Evolutionary conservation across 306 rosid species (phyloP).

Genomic region (Begonia peltatifolia): DNA sequence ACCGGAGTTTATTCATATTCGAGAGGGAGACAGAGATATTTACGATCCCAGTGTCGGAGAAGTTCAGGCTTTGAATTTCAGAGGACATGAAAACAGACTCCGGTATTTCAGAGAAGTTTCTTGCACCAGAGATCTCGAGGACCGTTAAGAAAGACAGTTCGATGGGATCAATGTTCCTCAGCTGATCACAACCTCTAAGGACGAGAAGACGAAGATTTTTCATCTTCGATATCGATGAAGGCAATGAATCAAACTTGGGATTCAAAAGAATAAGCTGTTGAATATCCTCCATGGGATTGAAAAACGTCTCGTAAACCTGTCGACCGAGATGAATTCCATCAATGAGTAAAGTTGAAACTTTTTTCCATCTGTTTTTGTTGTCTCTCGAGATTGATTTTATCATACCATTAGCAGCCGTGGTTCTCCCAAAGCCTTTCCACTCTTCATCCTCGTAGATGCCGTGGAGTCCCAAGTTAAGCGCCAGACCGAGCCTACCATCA

Average conservation of each 20-base stretch:
- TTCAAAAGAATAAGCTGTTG: constrained; percentile 12
- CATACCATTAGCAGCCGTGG: constrained; percentile 9
- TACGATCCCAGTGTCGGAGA: constrained; percentile 11
- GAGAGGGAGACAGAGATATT: constrained; percentile 19
- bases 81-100: constrained; percentile 2
- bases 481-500: constrained; percentile 1
- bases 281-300: constrained; percentile 4
- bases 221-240: not conserved
- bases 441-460: constrained; percentile 6
- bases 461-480: constrained; percentile 17
- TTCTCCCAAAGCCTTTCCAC: constrained; percentile 14
- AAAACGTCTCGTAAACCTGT: constrained; percentile 7
- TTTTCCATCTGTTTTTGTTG: not conserved
- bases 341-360: constrained; percentile 13
- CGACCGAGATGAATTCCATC: constrained; percentile 12
- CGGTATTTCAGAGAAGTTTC: constrained; percentile 3
- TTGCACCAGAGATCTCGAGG: constrained; percentile 25
- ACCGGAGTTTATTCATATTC: constrained; percentile 7
- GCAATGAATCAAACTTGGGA: constrained; percentile 12
- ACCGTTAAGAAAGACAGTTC: not conserved
- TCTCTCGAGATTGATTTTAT: constrained; percentile 5
- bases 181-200: constrained; percentile 24
- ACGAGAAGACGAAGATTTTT: constrained; percentile 18
- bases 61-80: constrained; percentile 18
- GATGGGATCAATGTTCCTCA: constrained; percentile 4